phyloP scores from a whole-genome alignment of 2,329 filamentous ascomycete species.

The Fusarium pilosicola region DNA sequence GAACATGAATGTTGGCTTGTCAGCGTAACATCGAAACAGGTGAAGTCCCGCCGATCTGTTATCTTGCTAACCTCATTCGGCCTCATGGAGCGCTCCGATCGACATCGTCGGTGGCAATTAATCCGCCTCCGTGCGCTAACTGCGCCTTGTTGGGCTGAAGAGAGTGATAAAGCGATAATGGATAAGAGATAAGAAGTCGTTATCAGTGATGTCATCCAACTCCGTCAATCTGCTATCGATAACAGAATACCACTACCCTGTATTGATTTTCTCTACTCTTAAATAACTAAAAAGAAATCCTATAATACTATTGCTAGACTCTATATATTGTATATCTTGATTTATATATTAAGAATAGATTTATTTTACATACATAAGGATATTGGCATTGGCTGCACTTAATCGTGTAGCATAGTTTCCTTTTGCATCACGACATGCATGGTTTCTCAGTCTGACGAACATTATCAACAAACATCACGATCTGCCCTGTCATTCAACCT shows the following conservation, averaged over 20 bases:
- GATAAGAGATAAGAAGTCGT: accelerated
- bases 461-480: accelerated
- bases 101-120: neutral
- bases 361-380: accelerated
- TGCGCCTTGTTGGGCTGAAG: constrained; percentile 6
- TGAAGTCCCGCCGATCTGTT: too few species aligned
- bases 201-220: neutral
- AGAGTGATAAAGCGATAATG: neutral
- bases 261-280: neutral
- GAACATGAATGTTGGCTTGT: neutral
- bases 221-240: neutral
- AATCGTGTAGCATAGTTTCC: accelerated
- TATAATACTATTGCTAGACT: too few species aligned
- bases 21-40: neutral
- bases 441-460: accelerated
- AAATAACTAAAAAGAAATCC: neutral
- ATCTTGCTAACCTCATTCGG: neutral
- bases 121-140: neutral
- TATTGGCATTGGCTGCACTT: too few species aligned
- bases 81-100: neutral
- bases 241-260: neutral
- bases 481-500: accelerated
- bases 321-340: too few species aligned
- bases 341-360: too few species aligned
- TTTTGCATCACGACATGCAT: too few species aligned